These are phyloP conservation scores for Hygrophorus russula DNA, from an alignment of 768 basidiomycete genomes.

Conservation along the genomic window DNA sequence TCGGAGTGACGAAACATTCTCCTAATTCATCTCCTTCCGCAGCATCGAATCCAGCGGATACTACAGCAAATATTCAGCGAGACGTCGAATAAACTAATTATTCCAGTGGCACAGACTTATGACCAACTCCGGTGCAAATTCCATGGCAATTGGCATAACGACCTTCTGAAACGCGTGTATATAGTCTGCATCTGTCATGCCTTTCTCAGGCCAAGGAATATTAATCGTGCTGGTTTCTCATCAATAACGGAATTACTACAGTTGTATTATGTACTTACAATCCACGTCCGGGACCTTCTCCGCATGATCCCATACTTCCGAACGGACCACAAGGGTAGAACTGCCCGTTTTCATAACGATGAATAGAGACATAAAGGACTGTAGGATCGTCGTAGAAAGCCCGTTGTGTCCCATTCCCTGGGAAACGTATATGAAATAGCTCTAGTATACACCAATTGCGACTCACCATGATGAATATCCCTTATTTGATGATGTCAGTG, in stretches of 20 bases:
- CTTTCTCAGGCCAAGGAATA: constrained; percentile 82
- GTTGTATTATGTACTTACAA: constrained; percentile 44
- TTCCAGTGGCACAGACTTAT: constrained; percentile 54
- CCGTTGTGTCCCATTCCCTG: constrained; percentile 94
- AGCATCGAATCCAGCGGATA: constrained; percentile 97
- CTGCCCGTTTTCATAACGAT: constrained; percentile 83
- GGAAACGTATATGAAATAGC: constrained; percentile 3
- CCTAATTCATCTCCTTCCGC: constrained; percentile 89
- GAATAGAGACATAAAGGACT: constrained; percentile 89
- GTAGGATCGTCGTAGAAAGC: constrained; percentile 90
- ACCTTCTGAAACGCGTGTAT: constrained; percentile 93
- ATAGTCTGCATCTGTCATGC: constrained; percentile 94
- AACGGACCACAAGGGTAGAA: constrained; percentile 94
- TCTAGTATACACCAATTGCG: not conserved
- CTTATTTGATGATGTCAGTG: constrained; percentile 27
- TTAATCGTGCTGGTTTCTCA: constrained; percentile 69
- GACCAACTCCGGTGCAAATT: constrained; percentile 92
- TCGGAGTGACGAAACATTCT: constrained; percentile 81
- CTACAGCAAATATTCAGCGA: constrained; percentile 27
- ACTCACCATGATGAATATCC: constrained; percentile 90
- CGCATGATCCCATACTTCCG: constrained; percentile 78
- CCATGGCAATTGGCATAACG: constrained; percentile 94
- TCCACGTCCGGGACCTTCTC: constrained; percentile 75
- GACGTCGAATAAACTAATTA: not conserved
- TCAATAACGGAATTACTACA: constrained; percentile 5